Evolutionary conservation across 768 basidiomycete genomes (phyloP), one percentile per base, ranked within the genome.

Genomic region (Gelatoporia subvermispora): DNA sequence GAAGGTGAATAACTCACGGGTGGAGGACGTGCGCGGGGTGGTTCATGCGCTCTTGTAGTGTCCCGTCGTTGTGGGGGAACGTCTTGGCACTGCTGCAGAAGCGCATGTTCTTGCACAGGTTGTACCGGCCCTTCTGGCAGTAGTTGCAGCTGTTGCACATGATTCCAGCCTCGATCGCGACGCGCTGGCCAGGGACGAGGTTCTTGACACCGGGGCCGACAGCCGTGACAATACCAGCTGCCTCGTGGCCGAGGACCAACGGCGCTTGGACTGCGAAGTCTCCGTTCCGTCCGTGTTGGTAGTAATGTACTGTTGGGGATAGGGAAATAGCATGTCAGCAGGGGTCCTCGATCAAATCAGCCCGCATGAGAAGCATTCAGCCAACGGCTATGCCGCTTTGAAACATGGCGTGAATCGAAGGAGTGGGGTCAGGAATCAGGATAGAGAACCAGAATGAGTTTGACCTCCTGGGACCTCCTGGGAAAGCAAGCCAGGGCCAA

Each of bases 81-180:
- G 88, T 88, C 63, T 93, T 87, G 38, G 94, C 94, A 50, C 84
- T 87, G 53, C 82, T 84, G 56, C 87, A 88, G 72, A 97, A 98
- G 56, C 88, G 81, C 82, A 98, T 82, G 56, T 74, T 72, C 52
- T 84, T 83, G 77, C 94, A 98, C 50, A 98, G 80, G 71, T 98
- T 97, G 72, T 97, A 98, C 18, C 91, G 79, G 13, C 88, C 88
- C 52, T 79, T 73, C 34, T 67, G 54, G 68, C 90, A 93, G 63
- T 74, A 84, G 25, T 72, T 65, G 69, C 89, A 93, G 36, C 72
- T 72, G 48, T 80, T 79, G 70, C 94, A 97, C 75, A 85, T 83
- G 64, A 94, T 82, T 23, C 94, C 94, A 4, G 90, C 88, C 66
- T 97, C 94, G 64, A 97, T 87, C 22, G 92, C 94, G 45, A 97